Evolutionary conservation across 495 filamentous ascomycete genomes (phyloP), one percentile per base, ranked within the genome.

Genomic region (Podospora conica): DNA sequence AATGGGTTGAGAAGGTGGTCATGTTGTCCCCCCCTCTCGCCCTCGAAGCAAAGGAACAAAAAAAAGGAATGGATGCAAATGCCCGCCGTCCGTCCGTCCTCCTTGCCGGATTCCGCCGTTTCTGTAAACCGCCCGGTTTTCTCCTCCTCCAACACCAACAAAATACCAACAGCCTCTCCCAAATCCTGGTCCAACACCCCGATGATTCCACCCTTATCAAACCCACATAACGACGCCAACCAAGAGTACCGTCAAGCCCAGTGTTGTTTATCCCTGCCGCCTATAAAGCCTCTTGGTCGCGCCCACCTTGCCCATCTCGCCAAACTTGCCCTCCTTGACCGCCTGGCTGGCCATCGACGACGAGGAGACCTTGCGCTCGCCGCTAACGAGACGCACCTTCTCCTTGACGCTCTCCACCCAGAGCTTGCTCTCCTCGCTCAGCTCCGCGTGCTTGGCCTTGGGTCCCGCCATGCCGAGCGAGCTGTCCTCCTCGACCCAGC

Each of bases 371-470:
- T 70, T 63, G 22, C 75, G 76, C 63, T 82, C 81, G 28, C 79
- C 79, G 60, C 82, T 85, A 48, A 83, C 86, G 24, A 82, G 77
- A 25, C 82, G 75, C 6, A 88, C 86, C 68, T 88, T 86, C 57
- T 88, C 86, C 73, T 90, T 84, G 77, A 92, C 87, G 28, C 84
- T 87, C 73, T 92, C 87, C 3, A 92, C 86, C 89, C 89, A 92
- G 53, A 84, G 82, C 58, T 83, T 78, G 68, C 86, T 87, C 74
- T 90, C 85, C 63, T 84, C 83, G 58, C 80, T 84, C 67, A 92
- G 85, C 57, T 83, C 82, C 9, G 81, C 72, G 53, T 81, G 83
- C 76, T 84, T 88, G 18, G 76, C 77, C 60, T 80, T 81, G 7
- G 88, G 87, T 12, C 88, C 88, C 1, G 87, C 86, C 27, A 91